A percentile compares a stretch with the other conserved stretches of the same genome.
phyloP scores from a whole-genome alignment of 768 basidiomycete species.

The Calocera cornea region DNA sequence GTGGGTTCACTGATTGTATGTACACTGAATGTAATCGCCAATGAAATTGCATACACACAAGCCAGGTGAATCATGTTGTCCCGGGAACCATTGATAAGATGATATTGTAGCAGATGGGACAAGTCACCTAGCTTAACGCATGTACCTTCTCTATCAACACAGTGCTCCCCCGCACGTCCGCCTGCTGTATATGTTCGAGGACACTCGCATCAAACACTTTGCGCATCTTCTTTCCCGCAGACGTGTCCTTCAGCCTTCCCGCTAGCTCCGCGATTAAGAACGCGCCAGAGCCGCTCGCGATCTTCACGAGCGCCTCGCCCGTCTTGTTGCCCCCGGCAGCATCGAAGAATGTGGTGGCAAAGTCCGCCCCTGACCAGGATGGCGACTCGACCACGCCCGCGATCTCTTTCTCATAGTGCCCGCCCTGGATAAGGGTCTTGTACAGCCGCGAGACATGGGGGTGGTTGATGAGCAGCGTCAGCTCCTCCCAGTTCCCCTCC shows the following conservation, averaged over 20 bases:
- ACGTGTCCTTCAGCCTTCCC: conserved; percentile 35
- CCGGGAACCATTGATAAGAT: background rate
- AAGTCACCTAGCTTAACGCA: conserved; percentile 18
- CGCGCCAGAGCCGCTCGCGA: conserved; percentile 49
- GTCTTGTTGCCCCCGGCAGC: conserved; percentile 30
- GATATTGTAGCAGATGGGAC: background rate
- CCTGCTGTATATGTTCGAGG: conserved; percentile 34
- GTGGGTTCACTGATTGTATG: no score
- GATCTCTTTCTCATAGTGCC: conserved; percentile 61
- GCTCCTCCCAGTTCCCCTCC: conserved; percentile 16
- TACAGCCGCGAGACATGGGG: conserved; percentile 72
- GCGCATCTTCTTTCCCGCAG: conserved; percentile 31
- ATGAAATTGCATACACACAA: no score
- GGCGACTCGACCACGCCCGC: conserved; percentile 39
- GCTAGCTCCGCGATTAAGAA: conserved; percentile 65
- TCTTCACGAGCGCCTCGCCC: conserved; percentile 36
- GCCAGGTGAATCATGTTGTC: no score
- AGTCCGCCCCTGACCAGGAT: conserved; percentile 43
- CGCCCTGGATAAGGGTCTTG: conserved; percentile 82
- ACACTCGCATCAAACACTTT: conserved; percentile 45
- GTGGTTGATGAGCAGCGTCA: conserved; percentile 61
- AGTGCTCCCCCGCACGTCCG: conserved; percentile 54
- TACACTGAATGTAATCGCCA: no score
- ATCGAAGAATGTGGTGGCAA: conserved; percentile 46
- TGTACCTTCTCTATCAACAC: conserved; percentile 49